Base-by-base conservation (phyloP, 257 asterid genomes). In the Nicotiana knightiana region DNA sequence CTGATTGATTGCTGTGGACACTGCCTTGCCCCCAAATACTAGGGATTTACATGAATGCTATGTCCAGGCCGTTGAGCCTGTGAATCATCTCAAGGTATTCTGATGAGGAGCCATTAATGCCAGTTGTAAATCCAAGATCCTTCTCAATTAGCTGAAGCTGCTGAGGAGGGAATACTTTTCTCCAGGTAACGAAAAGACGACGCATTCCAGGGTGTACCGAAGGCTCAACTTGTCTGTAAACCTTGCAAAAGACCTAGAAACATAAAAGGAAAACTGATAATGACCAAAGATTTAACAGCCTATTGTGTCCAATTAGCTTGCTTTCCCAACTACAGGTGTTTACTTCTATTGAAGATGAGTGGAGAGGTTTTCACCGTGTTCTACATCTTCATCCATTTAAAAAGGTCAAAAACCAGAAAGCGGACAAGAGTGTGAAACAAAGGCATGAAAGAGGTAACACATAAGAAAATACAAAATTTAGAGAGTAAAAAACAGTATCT, bases 181-280 rank as follows among this genome's bases (percentile, higher is more conserved):
- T 94, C 98, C 97, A 94, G 77, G 98, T 93, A 77, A 96, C 93
- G 78, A 94, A 94, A 84, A 94, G 97, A 87, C 93, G 98, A 80
- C 92, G 94, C 98, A 94, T 94, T 80, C 97, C 93, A 81, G 86
- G 79, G 86, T 89, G 97, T 55, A 85, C 77, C 26, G 97, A 76
- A 86, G 98, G 87, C 48, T 91, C 97, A 80, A 93, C 98, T 85
- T 93, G 97, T 81, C 88, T 88, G 83, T 94, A 94, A 37, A 94
- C 94, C 93, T 88, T 91, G 88, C 93, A 89, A 89, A 94, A 94
- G 83, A 94, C 98, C 97, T 94, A 87, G 53, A 85, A 85, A 71
- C 59, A 43, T 43, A 71, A 71, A 46, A 43, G 35, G 37, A 39
- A 37, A 71, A 71, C 58, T 33, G 39, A 39, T 39, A 39, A 70